Evolutionary conservation across 352 stramenopile species (phyloP), one percentile per base, ranked within the genome.

Genomic region (Phytophthora ramorum): DNA sequence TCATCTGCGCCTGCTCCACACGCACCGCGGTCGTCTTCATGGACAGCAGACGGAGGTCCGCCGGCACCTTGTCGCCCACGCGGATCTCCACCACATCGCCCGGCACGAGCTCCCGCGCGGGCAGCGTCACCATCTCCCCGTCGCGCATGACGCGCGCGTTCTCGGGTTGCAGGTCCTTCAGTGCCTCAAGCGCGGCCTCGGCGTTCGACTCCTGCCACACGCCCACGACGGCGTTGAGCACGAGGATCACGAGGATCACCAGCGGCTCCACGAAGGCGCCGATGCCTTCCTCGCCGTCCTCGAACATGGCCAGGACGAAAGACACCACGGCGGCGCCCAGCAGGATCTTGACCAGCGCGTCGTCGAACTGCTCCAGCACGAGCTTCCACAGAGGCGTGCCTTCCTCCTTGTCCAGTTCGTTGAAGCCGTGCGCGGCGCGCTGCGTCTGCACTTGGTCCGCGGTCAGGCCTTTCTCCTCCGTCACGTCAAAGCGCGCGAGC

Each of bases 281-380:
- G 60, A 97, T 84, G 59, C 91, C 87, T 63, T 95, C 90, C n/a
- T 89, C 88, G 40, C 74, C 71, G 77, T 81, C 93, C 85, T 98
- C 88, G 86, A 98, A 84, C 66, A 95, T 85, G 16, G 96, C 97
- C 43, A 99, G 93, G 16, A 95, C 75, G 54, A 95, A 98, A 37
- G 92, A 99, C 38, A 99, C 79, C 4, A 97, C 80, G 0, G 98
- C 98, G 1, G 98, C 97, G 8, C 89, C 91, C 16, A 99, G 81
- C 44, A 99, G 78, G 73, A 99, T 99, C 85, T 98, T 96, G 43
- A 99, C 97, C 3, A 99, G 81, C 40, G 95, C 91, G 78, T 99
- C 98, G 76, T 99, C 93, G 81, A 99, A 99, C 81, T 99, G 98
- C 79, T 99, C 96, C 28, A 99, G 71, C 68, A 99, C 96, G 7